A percentile compares a stretch with the other conserved stretches of the same genome.
Evolutionary conservation across 1,284 basidiomycete species (phyloP).

Genomic region (Cryptococcus sp.): DNA sequence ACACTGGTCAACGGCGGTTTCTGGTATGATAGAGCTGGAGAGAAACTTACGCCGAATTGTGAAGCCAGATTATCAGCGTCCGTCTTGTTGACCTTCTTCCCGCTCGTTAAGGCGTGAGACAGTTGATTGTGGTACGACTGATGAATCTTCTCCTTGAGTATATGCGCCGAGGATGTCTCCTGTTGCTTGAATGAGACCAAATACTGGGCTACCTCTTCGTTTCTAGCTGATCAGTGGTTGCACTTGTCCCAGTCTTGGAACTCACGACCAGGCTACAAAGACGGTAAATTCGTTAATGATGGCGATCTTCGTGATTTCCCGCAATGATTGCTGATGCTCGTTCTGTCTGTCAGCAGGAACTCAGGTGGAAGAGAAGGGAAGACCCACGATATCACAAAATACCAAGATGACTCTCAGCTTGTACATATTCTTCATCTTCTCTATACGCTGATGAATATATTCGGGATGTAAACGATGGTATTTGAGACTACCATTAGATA

Average conservation of each 20-base stretch:
- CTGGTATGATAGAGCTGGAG: background rate
- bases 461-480: constrained; percentile 97
- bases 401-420: constrained; percentile 83
- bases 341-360: constrained; percentile 52
- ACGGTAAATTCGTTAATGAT: constrained; percentile 89
- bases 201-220: constrained; percentile 88
- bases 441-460: constrained; percentile 90
- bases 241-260: too few relatives aligned
- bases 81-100: constrained; percentile 94
- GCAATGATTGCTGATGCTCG: constrained; percentile 83
- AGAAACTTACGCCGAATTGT: constrained; percentile 76
- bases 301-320: constrained; percentile 89
- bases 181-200: constrained; percentile 87
- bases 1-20: background rate
- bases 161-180: constrained; percentile 86
- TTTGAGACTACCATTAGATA: constrained; percentile 59
- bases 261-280: constrained; percentile 87
- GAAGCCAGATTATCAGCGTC: constrained; percentile 91
- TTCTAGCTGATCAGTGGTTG: constrained; percentile 49
- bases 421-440: constrained; percentile 75
- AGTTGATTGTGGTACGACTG: constrained; percentile 80
- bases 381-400: constrained; percentile 82
- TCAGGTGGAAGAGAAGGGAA: background rate
- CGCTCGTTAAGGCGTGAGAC: constrained; percentile 78
- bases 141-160: constrained; percentile 89